These are phyloP conservation scores for Fusarium circinatum DNA, from an alignment of 2,329 filamentous ascomycete species.

Conservation along the genomic window DNA sequence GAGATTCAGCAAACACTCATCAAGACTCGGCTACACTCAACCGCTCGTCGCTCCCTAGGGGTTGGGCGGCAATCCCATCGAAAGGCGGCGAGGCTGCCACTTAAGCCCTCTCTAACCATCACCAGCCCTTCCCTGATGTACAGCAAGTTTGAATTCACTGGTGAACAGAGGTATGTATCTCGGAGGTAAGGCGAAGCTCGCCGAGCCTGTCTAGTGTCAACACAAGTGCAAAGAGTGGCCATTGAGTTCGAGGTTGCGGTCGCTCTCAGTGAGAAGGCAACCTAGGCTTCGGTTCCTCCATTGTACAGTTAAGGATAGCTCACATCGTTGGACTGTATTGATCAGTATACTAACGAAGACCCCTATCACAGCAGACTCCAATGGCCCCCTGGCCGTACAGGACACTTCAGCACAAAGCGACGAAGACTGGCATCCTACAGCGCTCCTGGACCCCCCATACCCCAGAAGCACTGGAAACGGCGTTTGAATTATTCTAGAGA, in stretches of 20 bases:
- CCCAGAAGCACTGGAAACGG: neutral
- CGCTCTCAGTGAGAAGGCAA: neutral
- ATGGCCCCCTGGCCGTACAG: too few relatives aligned
- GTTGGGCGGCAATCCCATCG: too few relatives aligned
- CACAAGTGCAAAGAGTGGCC: neutral
- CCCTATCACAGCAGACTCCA: neutral
- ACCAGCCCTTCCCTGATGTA: neutral
- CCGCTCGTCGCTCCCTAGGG: neutral
- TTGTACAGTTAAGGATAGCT: neutral
- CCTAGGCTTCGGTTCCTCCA: too few relatives aligned
- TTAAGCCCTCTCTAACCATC: neutral
- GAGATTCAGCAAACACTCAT: neutral
- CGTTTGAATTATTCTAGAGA: neutral
- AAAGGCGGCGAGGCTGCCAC: neutral
- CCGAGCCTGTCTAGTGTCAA: neutral
- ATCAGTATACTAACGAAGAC: neutral
- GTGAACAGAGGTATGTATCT: neutral
- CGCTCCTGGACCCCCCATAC: too few relatives aligned
- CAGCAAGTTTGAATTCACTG: neutral
- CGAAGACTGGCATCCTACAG: too few relatives aligned
- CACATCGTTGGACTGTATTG: rapidly evolving
- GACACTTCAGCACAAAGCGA: neutral
- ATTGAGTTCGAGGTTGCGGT: neutral
- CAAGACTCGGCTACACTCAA: neutral
- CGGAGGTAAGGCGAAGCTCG: neutral